Evolutionary conservation across 441 rosid species (phyloP), one percentile per base, ranked within the genome.

Genomic region (Eruca vesicaria): DNA sequence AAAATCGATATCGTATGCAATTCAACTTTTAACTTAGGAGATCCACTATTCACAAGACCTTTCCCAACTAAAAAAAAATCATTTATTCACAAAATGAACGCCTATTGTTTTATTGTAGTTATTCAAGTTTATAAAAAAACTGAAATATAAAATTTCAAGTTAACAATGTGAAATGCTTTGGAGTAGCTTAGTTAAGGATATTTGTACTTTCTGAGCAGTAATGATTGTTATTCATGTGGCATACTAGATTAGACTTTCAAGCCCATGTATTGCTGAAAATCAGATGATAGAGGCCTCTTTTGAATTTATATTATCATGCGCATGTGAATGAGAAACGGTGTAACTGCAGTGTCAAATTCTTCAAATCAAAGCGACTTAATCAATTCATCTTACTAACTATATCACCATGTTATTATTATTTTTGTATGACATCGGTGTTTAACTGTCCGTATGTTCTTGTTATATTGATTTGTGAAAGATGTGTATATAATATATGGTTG

Each of bases 171-270:
- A n/a, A 23, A 41, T 64, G 20, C 19, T 36, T 8, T 41, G 19
- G 28, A 18, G 16, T 32, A 61, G 15, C 48, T 62, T 62, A 26
- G 29, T 26, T 26, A 2, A 1, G 29, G 29, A 26, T 26, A 26
- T 26, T 26, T 69, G 31, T 41, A 62, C 66, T 63, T 75, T 69
- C 65, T 36, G 69, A 21, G 71, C 33, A 32, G 65, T 45, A 63
- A 57, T 76, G 41, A 64, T 63, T 56, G 55, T 21, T 12, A 56
- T 45, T n/a, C n/a, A n/a, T n/a, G n/a, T n/a, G n/a, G n/a, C n/a
- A 63, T 31, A 31, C 66, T 70, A 31, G 75, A 57, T 63, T 31
- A 70, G 79, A 76, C 66, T 56, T 56, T 56, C 55, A 69, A 57
- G 80, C 71, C 66, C 67, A 57, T 57, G 31, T 33, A 36, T 62